These are phyloP conservation scores for Castanea mollissima DNA, from an alignment of 306 rosid species.

Conservation along the genomic window DNA sequence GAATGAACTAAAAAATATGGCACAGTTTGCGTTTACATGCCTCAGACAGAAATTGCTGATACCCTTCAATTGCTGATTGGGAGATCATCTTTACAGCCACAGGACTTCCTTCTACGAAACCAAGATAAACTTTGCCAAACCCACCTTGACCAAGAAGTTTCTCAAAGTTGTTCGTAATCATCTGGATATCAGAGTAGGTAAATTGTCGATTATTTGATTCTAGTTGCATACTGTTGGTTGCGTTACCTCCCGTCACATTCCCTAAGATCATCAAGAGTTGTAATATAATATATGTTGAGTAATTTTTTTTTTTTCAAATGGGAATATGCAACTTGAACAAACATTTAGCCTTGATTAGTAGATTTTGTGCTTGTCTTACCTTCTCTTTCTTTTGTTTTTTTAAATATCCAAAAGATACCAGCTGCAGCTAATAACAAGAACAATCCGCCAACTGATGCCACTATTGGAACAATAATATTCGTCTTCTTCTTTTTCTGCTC, in stretches of 20 bases:
- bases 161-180: constrained; percentile 41
- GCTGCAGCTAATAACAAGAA: constrained; percentile 23
- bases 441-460: constrained; percentile 44
- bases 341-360: neutral
- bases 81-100: constrained; percentile 62
- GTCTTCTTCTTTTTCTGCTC: constrained; percentile 10
- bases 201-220: constrained; percentile 32
- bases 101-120: constrained; percentile 33
- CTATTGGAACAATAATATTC: constrained; percentile 28
- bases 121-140: constrained; percentile 51
- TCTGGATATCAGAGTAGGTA: constrained; percentile 32
- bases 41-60: constrained; percentile 52
- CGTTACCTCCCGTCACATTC: neutral
- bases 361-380: neutral
- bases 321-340: no score
- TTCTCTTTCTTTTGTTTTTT: constrained; percentile 15
- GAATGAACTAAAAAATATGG: neutral
- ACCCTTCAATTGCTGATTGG: constrained; percentile 37
- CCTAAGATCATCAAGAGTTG: constrained; percentile 4
- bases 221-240: constrained; percentile 4
- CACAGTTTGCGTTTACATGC: constrained; percentile 21
- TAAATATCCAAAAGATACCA: constrained; percentile 18
- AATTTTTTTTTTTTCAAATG: no score
- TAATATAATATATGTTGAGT: no score
- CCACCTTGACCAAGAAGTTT: constrained; percentile 47